A percentile compares a stretch with the other conserved stretches of the same genome.
Conservation (phyloP, 257 asterid species). For the Gentiana dahurica region DNA sequence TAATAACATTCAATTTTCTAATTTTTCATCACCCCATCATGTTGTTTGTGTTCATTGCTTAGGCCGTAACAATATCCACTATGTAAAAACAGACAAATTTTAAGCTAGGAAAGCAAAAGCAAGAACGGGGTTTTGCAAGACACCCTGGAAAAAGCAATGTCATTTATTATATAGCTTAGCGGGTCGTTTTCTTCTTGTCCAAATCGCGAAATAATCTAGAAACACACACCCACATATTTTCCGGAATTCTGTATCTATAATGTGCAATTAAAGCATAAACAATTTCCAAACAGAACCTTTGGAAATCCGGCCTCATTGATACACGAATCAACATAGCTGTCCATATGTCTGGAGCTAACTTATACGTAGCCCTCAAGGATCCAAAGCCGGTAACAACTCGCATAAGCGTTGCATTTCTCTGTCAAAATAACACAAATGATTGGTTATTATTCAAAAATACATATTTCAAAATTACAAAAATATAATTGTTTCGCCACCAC, state of each 20-base stretch:
- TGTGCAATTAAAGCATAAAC: conserved; percentile 42
- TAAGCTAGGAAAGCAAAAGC: no score
- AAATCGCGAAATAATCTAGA: conserved; percentile 46
- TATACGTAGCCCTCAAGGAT: conserved; percentile 50
- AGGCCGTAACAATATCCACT: no score
- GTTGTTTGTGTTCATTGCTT: no score
- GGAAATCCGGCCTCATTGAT: conserved; percentile 62
- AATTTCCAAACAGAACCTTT: conserved; percentile 42
- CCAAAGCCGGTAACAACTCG: conserved; percentile 52
- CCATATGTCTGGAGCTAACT: conserved; percentile 73
- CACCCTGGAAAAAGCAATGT: no score
- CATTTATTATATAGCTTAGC: no score
- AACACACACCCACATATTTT: conserved; percentile 43
- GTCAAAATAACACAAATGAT: conserved; percentile 1
- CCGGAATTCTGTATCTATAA: conserved; percentile 36
- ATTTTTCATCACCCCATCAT: no score
- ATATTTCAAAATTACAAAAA: no score
- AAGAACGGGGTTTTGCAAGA: no score
- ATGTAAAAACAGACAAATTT: no score
- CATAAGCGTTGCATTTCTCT: conserved; percentile 41
- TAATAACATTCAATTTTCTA: no score
- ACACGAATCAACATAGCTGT: conserved; percentile 59
- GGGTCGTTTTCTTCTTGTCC: neutral
- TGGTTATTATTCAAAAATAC: no score
- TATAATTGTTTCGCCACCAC: no score